Percentiles rank a stretch among this genome's conserved stretches.
These are phyloP conservation scores for Cucumis variabilis DNA, from an alignment of 331 rosid species.

Conservation along the genomic window DNA sequence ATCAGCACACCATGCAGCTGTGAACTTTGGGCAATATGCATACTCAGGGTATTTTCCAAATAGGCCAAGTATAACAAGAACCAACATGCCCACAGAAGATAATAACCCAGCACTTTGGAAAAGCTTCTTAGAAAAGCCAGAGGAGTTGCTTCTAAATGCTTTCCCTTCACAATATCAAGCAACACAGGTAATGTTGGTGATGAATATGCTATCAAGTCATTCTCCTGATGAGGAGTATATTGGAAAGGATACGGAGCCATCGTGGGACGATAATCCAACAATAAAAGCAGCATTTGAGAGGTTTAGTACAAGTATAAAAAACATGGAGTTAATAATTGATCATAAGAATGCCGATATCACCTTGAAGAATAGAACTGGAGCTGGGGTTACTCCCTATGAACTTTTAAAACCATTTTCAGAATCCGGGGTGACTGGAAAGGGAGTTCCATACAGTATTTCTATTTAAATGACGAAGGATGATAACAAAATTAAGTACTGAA, in stretches of 20 bases:
- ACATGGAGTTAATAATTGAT: neutral
- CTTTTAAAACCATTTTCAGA: conserved; percentile 13
- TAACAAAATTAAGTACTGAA: neutral
- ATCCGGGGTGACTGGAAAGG: conserved; percentile 13
- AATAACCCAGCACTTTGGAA: conserved; percentile 26
- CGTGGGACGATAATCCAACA: neutral
- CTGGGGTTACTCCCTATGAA: conserved; percentile 10
- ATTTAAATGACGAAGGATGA: neutral
- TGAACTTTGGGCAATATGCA: conserved; percentile 26
- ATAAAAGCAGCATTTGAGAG: conserved; percentile 12
- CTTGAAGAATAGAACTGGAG: conserved; percentile 28
- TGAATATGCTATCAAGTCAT: neutral
- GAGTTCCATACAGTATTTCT: conserved; percentile 23
- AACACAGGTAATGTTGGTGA: neutral
- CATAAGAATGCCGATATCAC: neutral
- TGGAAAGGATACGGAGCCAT: conserved; percentile 8
- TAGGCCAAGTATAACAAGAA: conserved; percentile 55
- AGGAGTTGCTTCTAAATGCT: conserved; percentile 44
- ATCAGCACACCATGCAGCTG: conserved; percentile 37
- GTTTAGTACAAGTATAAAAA: neutral
- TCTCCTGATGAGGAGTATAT: conserved; percentile 11
- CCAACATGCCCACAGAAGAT: conserved; percentile 66
- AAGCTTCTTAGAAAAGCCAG: conserved; percentile 56
- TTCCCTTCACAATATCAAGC: conserved; percentile 78
- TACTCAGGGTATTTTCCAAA: conserved; percentile 72